A percentile compares a stretch with the other conserved stretches of the same genome.
Evolutionary conservation across 2,329 filamentous ascomycete species (phyloP).

Genomic region (Mariannaea sp.): DNA sequence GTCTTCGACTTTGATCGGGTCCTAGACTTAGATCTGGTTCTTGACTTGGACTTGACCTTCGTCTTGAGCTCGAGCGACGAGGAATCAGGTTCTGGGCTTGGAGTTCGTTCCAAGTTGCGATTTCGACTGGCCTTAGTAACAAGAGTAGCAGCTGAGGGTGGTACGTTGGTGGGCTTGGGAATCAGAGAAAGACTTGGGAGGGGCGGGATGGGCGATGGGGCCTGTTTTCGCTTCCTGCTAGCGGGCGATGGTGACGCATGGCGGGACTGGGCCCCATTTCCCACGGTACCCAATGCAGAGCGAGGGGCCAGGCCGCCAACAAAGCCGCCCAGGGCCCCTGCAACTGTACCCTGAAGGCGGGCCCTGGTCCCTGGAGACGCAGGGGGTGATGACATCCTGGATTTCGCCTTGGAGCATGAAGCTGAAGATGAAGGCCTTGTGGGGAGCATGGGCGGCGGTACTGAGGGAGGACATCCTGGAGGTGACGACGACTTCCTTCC

Average conservation of each 20-base stretch:
- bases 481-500: slow-evolving; percentile 13
- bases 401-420: not conserved
- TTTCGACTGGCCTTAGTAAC: slow-evolving; percentile 22
- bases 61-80: slow-evolving; percentile 17
- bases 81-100: slow-evolving; percentile 5
- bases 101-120: slow-evolving; percentile 20
- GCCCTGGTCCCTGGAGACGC: slow-evolving; percentile 8
- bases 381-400: not conserved
- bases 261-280: slow-evolving; percentile 21
- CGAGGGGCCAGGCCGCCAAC: slow-evolving; percentile 31
- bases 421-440: slow-evolving; percentile 8
- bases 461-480: slow-evolving; percentile 3
- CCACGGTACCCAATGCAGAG: slow-evolving; percentile 24
- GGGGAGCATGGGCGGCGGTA: not conserved
- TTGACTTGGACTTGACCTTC: slow-evolving; percentile 20
- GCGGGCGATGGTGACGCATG: slow-evolving; percentile 26
- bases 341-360: slow-evolving; percentile 24
- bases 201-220: slow-evolving; percentile 33
- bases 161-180: slow-evolving; percentile 38
- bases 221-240: slow-evolving; percentile 7
- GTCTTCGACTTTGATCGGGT: slow-evolving; percentile 20
- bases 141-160: slow-evolving; percentile 24
- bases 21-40: slow-evolving; percentile 15
- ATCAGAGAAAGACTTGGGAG: slow-evolving; percentile 35
- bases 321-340: slow-evolving; percentile 18